phyloP scores from a whole-genome alignment of 352 stramenopile genomes.

The Thalassiosira exigua region DNA sequence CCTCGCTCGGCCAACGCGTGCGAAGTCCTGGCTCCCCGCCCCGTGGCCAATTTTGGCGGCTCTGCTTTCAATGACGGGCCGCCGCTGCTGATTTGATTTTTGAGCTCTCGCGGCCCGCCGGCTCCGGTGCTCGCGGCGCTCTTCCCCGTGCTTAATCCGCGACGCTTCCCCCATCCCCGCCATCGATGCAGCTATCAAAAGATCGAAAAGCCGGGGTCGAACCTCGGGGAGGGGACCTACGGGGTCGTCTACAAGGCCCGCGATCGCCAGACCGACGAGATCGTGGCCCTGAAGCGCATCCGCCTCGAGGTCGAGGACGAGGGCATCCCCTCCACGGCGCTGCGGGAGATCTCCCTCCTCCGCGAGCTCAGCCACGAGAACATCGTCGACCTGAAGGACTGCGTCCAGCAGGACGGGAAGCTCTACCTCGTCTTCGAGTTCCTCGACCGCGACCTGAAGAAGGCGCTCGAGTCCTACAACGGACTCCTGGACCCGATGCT shows the following conservation, averaged over 20 bases:
- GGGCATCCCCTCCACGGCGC: conserved; percentile 96
- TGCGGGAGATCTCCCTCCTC: conserved; percentile 98
- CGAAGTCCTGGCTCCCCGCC: too few relatives aligned
- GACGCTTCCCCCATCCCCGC: not conserved
- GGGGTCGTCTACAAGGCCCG: conserved; percentile 96
- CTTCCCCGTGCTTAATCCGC: not conserved
- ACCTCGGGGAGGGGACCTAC: conserved; percentile 92
- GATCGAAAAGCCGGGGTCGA: conserved; percentile 85
- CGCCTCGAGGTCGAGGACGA: conserved; percentile 98
- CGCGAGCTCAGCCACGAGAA: conserved; percentile 97
- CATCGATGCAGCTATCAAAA: conserved; percentile 83
- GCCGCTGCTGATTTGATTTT: too few relatives aligned
- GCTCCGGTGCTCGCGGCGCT: too few relatives aligned
- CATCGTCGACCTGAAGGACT: conserved; percentile 93
- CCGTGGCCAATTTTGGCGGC: too few relatives aligned
- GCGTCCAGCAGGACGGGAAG: conserved; percentile 86
- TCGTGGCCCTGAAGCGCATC: conserved; percentile 97
- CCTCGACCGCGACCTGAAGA: conserved; percentile 98
- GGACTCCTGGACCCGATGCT: conserved; percentile 84
- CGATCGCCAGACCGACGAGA: conserved; percentile 89
- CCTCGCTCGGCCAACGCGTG: too few relatives aligned
- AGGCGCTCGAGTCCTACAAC: conserved; percentile 88
- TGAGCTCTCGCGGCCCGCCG: too few relatives aligned
- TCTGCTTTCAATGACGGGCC: too few relatives aligned
- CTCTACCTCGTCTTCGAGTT: conserved; percentile 99